Evolutionary conservation across 768 basidiomycete genomes (phyloP).

Genomic region (Tulasnella sp.): DNA sequence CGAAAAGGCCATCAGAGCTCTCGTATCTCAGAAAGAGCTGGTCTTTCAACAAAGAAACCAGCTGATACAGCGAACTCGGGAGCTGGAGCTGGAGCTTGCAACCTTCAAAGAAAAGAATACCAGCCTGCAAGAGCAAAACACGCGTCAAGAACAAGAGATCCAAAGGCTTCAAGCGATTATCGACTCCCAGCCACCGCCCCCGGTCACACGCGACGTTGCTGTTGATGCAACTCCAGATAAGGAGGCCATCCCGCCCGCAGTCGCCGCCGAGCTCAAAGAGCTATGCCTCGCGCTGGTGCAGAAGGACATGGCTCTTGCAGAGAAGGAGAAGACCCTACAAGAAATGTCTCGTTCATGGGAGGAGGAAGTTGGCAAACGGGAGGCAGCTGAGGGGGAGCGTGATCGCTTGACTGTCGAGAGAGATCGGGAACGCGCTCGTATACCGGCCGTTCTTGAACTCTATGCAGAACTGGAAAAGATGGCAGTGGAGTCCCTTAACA

Average conservation of each 20-base stretch:
- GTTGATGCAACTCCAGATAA: neutral
- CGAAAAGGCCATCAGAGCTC: constrained; percentile 1
- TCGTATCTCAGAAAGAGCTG: neutral
- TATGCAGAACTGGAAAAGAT: neutral
- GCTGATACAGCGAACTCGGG: neutral
- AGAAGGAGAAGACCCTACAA: neutral
- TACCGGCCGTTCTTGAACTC: neutral
- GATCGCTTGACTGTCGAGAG: neutral
- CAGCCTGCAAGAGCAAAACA: neutral
- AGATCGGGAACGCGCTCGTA: neutral
- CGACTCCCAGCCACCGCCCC: neutral
- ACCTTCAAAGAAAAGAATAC: neutral
- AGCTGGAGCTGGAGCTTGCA: neutral
- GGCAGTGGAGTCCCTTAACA: neutral
- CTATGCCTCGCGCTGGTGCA: neutral
- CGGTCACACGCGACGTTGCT: neutral
- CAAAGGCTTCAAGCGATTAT: neutral
- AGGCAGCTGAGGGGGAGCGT: neutral
- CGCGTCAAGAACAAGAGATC: neutral
- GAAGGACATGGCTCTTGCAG: neutral
- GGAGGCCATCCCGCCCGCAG: neutral
- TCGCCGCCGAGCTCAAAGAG: neutral
- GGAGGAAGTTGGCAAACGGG: neutral
- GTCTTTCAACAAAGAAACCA: neutral
- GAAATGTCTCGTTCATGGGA: neutral